Base-by-base conservation (phyloP, 75 land plant species). In the Larix kaempferi region DNA sequence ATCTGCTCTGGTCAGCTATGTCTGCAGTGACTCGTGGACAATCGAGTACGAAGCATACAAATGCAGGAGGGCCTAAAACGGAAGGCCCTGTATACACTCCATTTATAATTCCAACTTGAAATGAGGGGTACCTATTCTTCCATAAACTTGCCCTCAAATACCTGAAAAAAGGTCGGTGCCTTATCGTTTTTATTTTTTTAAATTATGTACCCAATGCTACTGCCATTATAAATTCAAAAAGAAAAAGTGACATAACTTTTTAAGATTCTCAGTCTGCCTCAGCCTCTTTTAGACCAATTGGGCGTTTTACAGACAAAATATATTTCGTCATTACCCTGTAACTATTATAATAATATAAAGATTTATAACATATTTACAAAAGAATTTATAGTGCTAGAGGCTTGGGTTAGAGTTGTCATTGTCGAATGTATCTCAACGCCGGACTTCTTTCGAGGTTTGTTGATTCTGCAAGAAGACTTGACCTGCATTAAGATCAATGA, bases 221-320 rank as follows among this genome's bases (percentile, higher is more conserved):
- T 14, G 29, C 29, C 14, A 26, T 63, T 29, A 14, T 22, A 26
- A 2, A 15, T 29, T 16, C 8, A 67, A 67, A 67, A 67, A 67
- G 71, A 67, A 37, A 67, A 67, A 37, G 71, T 41, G 10, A 67
- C 5, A 19, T 7, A 37, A 19, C 71, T 67, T 67, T 67, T 67
- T 5, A 37, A 67, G 71, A 67, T 67, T 67, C 71, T 35, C 44
- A 67, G n/a, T 67, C 37, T 17, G 49, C 21, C 4, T 16, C 2
- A 35, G 15, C 44, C 44, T 35, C 71, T 66, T 35, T 66, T 66
- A 16, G 41, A 6, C 39, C 26, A 65, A 65, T 65, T 29, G 37
- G 35, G 27, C 27, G 66, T 27, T 63, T 26, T 29, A 29, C 7
- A 29, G 0, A 29, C 3, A 4, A 65, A 35, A 65, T 17, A 65